Conservation (phyloP, 164 flowering plant species). For the Vitis vinifera region DNA sequence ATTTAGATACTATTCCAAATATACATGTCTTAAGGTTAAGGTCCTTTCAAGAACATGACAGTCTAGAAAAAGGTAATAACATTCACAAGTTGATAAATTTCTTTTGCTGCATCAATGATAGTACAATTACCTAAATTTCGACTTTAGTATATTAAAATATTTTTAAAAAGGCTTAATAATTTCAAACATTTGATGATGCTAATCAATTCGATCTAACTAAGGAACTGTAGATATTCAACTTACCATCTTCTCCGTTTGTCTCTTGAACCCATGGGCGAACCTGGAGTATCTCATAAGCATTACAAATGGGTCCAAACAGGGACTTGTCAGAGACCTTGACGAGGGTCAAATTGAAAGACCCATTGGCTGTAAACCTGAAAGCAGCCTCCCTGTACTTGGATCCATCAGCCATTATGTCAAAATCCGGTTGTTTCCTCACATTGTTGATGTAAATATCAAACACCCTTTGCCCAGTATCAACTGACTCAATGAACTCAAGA, state of each 20-base stretch:
- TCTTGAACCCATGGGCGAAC: conserved; percentile 27
- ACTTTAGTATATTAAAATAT: too few species aligned
- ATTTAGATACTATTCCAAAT: too few species aligned
- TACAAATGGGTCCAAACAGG: conserved; percentile 55
- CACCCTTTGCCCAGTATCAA: conserved; percentile 51
- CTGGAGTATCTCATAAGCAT: conserved; percentile 61
- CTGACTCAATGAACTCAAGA: conserved; percentile 38
- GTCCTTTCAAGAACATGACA: background rate
- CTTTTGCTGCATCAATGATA: too few species aligned
- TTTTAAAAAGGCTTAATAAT: too few species aligned
- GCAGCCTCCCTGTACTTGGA: conserved; percentile 30
- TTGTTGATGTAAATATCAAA: conserved; percentile 51
- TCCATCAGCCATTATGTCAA: conserved; percentile 45
- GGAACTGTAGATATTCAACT: background rate
- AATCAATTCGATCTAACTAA: too few species aligned
- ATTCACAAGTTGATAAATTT: too few species aligned
- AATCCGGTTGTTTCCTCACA: conserved; percentile 13
- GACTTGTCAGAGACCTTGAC: conserved; percentile 30
- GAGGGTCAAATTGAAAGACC: conserved; percentile 49
- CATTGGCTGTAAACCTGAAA: conserved; percentile 30
- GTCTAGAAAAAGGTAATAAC: too few species aligned
- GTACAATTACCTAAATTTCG: too few species aligned
- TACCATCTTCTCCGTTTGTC: conserved; percentile 47
- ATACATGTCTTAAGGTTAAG: background rate
- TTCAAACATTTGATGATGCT: background rate